Evolutionary conservation across 768 basidiomycete genomes (phyloP), one percentile per base, ranked within the genome.

Genomic region (Phlebiopsis gigantea): DNA sequence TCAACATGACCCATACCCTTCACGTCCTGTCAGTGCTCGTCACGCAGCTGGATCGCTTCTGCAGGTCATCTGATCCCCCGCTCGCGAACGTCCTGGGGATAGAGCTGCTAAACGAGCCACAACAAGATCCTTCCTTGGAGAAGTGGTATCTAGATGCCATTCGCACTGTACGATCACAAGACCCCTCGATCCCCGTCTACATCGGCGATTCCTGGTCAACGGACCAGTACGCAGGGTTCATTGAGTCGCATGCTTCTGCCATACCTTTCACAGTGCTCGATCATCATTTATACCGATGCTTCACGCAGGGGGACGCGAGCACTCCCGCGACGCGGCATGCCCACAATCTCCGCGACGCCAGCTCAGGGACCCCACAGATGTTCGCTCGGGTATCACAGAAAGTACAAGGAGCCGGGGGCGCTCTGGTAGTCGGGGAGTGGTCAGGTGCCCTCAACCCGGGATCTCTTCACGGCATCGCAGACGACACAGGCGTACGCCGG

Each of bases 241-340:
- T 83, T 63, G 69, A 69, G 60, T 46, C 68, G 46, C 8, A 49
- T 61, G 9, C 62, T 56, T 10, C 54, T 53, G 41, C 65, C 56
- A 26, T 64, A 24, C 54, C 73, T 56, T 64, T 82, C 26, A 72
- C 84, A 19, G 82, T 86, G 14, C 72, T 92, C 41, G 91, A 93
- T 67, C 88, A 91, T 61, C 91, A 93, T 65, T 77, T 93, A 21
- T 93, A 93, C 65, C 81, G 91, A 24, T 90, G 88, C 68, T 90
- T 91, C 68, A 88, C 87, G 0, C 58, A 67, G 0, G 71, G 71
- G 1, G 91, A 93, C 67, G 79, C 69, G 17, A 57, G 67, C 1
- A 82, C 80, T 2, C 66, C 78, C 6, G 87, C 79, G 0, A 64
- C 76, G 2, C 75, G 79, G 44, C 90, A 89, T 63, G 74, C 82